Evolutionary conservation across 2,329 filamentous ascomycete genomes (phyloP), one percentile per base, ranked within the genome.

Genomic region (Neospermospora avenae): DNA sequence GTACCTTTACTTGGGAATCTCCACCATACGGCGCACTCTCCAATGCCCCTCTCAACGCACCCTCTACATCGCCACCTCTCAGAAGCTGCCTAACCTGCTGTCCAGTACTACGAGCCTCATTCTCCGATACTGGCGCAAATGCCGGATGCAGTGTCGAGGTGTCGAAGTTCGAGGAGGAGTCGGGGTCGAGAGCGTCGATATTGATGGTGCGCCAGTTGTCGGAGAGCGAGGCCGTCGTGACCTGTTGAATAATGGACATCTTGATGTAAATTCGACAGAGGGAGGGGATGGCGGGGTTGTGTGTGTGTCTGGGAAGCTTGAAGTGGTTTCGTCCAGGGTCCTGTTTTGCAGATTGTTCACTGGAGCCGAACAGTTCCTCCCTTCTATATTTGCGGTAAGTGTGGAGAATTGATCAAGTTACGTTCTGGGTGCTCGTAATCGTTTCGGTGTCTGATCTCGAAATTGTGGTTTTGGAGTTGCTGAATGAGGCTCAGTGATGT

Each of bases 111-210:
- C 93, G 90, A 48, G 92, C 90, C 69, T 95, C 91, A 69, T 84
- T 80, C 70, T 93, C 89, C 69, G 83, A 86, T 63, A 90, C 83
- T 68, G 93, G 87, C 67, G 89, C 82, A 62, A 86, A 86, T 45
- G 89, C 83, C 37, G 93, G 91, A 67, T 89, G 87, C 69, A 98
- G 85, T 18, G 91, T 91, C 61, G 88, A 84, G 65, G 90, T 86
- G 77, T 96, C 90, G 79, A 98, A 98, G 84, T 97, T 98, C 76
- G 85, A 79, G 67, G 90, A 85, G 70, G 91, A 95, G 76, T 98
- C 93, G 61, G 93, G 91, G 75, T 95, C 90, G 70, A 96, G 84
- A 68, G 88, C 87, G 75, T 97, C 93, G 75, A 97, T 89, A 82
- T 97, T 91, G 82, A 97, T 95, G 67, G 91, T 96, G 76, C 93